phyloP scores from a whole-genome alignment of 257 asterid genomes.

The Solanum pinnatisectum region DNA sequence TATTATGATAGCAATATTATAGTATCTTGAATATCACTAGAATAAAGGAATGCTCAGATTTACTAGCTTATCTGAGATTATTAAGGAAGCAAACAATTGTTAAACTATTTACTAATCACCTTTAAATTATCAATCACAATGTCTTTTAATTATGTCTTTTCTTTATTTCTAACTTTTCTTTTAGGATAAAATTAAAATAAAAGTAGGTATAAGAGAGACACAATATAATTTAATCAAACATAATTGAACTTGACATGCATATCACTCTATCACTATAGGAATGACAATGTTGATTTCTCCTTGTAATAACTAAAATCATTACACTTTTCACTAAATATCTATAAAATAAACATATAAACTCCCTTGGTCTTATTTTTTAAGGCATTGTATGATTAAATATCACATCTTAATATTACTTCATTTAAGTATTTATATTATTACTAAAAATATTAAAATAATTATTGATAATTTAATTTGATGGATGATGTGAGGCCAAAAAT shows the following conservation, averaged over 20 bases:
- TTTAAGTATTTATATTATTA: too few relatives aligned
- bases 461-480: too few relatives aligned
- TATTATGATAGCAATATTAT: not conserved
- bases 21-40: not conserved
- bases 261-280: not conserved
- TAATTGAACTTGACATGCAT: not conserved
- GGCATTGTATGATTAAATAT: not conserved
- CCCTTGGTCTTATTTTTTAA: not conserved
- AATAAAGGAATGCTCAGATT: not conserved
- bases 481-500: too few relatives aligned
- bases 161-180: not conserved
- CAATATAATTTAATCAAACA: not conserved
- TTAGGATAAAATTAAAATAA: not conserved
- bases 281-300: not conserved
- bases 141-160: not conserved
- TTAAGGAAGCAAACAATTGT: not conserved
- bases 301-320: not conserved
- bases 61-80: not conserved
- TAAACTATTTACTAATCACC: not conserved
- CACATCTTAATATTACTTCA: too few relatives aligned
- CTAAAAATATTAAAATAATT: too few relatives aligned
- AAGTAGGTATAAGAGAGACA: not conserved
- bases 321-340: not conserved
- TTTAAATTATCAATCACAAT: not conserved
- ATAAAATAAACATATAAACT: not conserved